Conservation (phyloP, 345 rosid genomes). For the Crucihimalaya himalaica region DNA sequence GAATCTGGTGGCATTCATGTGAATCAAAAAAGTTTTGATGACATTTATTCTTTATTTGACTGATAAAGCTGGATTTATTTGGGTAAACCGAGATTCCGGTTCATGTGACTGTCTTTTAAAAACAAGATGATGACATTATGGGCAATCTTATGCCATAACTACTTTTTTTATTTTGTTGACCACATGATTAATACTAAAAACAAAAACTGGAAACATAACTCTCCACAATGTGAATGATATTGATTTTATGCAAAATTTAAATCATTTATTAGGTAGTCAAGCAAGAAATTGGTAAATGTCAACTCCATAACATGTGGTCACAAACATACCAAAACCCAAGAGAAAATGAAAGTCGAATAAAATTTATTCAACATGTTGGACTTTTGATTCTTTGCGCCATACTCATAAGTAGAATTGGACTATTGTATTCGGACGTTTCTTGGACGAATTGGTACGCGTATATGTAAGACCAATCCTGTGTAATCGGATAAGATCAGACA, state of each 20-base stretch:
- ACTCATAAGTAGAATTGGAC: slow-evolving; percentile 6
- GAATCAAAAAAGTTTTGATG: slow-evolving; percentile 17
- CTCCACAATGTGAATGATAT: not conserved
- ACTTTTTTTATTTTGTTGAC: not conserved
- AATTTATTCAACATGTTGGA: not conserved
- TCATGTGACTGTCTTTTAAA: slow-evolving; percentile 10
- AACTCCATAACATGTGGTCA: slow-evolving; percentile 26
- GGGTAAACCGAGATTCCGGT: slow-evolving; percentile 1
- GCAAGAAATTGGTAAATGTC: slow-evolving; percentile 23
- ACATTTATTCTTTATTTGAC: slow-evolving; percentile 15
- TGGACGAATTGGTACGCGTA: not conserved
- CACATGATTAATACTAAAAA: not conserved
- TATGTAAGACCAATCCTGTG: not conserved
- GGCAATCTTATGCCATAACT: not conserved
- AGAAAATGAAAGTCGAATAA: not conserved
- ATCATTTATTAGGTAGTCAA: not conserved
- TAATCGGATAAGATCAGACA: not conserved
- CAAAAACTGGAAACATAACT: not conserved
- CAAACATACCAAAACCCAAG: slow-evolving; percentile 9
- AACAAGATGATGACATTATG: slow-evolving; percentile 17
- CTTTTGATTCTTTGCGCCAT: slow-evolving; percentile 12
- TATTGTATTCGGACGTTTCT: slow-evolving; percentile 12
- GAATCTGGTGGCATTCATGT: slow-evolving; percentile 22
- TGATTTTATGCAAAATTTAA: no score
- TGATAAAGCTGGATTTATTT: slow-evolving; percentile 6